phyloP scores from a whole-genome alignment of 2,329 filamentous ascomycete species.

The Ophiostoma sp. region DNA sequence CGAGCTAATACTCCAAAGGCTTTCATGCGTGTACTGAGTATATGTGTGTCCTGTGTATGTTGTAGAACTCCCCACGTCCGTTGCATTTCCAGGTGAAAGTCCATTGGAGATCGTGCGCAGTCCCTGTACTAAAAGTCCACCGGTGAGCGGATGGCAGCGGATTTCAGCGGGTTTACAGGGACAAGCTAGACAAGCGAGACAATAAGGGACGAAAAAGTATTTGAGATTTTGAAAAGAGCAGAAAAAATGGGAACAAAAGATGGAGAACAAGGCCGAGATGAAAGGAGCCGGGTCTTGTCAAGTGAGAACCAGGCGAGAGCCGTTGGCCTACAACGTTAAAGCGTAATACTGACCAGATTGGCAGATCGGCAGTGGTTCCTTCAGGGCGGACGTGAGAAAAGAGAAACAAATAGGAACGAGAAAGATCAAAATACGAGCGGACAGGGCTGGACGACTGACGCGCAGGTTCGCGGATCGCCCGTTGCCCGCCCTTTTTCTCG shows the following conservation, averaged over 20 bases:
- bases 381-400: neutral
- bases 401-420: neutral
- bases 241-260: neutral
- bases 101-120: neutral
- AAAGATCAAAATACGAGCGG: neutral
- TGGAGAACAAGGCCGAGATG: neutral
- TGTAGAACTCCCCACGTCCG: neutral
- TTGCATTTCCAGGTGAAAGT: neutral
- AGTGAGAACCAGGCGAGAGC: neutral
- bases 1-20: neutral
- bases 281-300: neutral
- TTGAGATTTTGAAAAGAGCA: neutral
- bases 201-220: neutral
- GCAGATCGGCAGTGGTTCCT: neutral
- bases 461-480: neutral
- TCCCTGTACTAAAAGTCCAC: neutral
- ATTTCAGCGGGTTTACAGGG: neutral
- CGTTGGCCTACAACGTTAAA: no score
- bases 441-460: neutral
- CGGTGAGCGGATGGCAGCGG: slow-evolving; percentile 4
- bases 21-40: no score
- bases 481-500: neutral
- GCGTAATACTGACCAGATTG: no score
- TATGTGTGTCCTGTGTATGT: no score
- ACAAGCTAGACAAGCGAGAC: neutral